phyloP scores from a whole-genome alignment of 1,284 basidiomycete species.

The Ceratobasidium papillatum region DNA sequence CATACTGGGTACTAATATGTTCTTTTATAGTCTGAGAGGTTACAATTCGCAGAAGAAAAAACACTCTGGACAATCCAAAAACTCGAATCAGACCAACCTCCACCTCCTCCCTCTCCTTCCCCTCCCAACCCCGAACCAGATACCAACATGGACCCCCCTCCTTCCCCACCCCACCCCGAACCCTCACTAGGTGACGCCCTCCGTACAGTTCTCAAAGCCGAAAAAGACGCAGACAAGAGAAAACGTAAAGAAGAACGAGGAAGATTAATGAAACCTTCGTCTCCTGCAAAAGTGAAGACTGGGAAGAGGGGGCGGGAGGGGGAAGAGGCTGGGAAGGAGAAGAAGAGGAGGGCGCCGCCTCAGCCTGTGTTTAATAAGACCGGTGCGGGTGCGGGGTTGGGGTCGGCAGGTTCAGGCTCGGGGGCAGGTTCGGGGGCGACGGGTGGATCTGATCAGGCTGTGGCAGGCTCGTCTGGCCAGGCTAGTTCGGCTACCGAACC shows the following conservation, averaged over 20 bases:
- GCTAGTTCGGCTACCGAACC: no score
- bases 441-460: neutral
- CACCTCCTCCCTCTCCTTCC: neutral
- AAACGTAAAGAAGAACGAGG: neutral
- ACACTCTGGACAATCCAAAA: conserved; percentile 68
- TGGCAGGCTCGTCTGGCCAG: neutral
- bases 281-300: neutral
- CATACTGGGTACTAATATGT: neutral
- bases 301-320: conserved; percentile 11
- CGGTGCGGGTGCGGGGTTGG: no score
- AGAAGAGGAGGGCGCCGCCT: conserved; percentile 26
- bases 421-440: no score
- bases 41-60: conserved; percentile 71
- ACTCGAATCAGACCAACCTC: neutral
- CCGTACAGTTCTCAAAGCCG: conserved; percentile 13
- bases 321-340: neutral
- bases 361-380: neutral
- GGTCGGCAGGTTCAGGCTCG: no score
- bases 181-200: neutral
- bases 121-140: neutral
- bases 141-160: neutral
- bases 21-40: conserved; percentile 63
- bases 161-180: neutral
- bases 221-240: neutral
- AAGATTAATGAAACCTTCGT: neutral